phyloP scores from a whole-genome alignment of 495 filamentous ascomycete genomes.

The Xylaria sp. region DNA sequence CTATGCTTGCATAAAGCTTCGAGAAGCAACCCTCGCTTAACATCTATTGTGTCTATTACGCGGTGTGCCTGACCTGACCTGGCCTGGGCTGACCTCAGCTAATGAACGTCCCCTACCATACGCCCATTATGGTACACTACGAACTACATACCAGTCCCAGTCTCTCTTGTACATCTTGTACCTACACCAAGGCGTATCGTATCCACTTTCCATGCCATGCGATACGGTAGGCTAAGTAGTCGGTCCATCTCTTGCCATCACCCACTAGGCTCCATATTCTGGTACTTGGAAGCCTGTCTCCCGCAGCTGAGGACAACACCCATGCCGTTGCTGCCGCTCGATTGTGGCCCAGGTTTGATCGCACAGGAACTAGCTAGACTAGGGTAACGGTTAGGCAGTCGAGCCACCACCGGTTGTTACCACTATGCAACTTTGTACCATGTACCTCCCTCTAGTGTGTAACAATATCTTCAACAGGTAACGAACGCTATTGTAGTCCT shows the following conservation, averaged over 20 bases:
- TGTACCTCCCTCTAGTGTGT: conserved; percentile 19
- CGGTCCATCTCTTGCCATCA: conserved; percentile 27
- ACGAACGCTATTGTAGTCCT: conserved; percentile 13
- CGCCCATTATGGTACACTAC: background rate
- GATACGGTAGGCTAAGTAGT: conserved; percentile 25
- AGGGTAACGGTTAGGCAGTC: conserved; percentile 28
- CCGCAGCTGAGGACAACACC: conserved; percentile 24
- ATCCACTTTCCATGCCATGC: conserved; percentile 29
- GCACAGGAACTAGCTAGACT: conserved; percentile 28
- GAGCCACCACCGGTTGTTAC: conserved; percentile 24
- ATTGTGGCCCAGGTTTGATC: conserved; percentile 25
- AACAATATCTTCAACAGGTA: conserved; percentile 29
- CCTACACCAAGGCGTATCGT: conserved; percentile 18
- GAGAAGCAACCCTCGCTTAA: conserved; percentile 14
- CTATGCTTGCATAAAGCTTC: background rate
- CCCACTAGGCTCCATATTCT: conserved; percentile 25
- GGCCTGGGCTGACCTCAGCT: conserved; percentile 22
- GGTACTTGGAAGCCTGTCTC: conserved; percentile 22
- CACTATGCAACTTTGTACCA: conserved; percentile 17
- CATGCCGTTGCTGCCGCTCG: conserved; percentile 29
- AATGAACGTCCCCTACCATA: background rate
- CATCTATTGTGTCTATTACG: background rate
- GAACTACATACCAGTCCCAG: background rate
- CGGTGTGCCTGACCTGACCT: conserved; percentile 16
- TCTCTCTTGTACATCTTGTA: background rate